phyloP scores from a whole-genome alignment of 257 asterid species.

The Scutellaria galericulata region DNA sequence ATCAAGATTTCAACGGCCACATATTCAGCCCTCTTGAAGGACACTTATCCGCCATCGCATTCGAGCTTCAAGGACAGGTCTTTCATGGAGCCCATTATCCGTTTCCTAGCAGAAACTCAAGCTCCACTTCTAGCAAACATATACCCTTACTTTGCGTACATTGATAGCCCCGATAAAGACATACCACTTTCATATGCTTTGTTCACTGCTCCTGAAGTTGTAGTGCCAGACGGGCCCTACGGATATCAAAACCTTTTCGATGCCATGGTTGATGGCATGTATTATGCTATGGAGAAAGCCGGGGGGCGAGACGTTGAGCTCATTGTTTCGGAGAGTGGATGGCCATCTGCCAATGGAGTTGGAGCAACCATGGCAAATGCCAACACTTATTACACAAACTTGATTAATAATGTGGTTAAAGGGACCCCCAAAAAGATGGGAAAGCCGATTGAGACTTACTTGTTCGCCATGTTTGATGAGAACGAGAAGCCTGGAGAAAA shows the following conservation, averaged over 20 bases:
- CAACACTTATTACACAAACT: constrained; percentile 42
- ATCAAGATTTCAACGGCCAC: constrained; percentile 50
- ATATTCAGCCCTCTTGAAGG: constrained; percentile 26
- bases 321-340: constrained; percentile 64
- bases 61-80: constrained; percentile 12
- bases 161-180: not conserved
- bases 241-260: constrained; percentile 49
- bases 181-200: constrained; percentile 42
- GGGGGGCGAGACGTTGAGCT: constrained; percentile 36
- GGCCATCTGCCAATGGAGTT: constrained; percentile 61
- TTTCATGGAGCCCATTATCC: constrained; percentile 35
- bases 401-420: constrained; percentile 38
- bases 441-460: constrained; percentile 47
- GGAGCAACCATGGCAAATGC: constrained; percentile 47
- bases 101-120: constrained; percentile 20
- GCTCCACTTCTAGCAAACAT: constrained; percentile 43
- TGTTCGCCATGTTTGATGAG: constrained; percentile 68
- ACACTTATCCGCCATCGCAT: constrained; percentile 44
- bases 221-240: not conserved
- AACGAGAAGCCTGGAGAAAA: constrained; percentile 37
- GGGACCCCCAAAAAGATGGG: constrained; percentile 53
- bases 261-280: constrained; percentile 52
- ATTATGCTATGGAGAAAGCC: constrained; percentile 50
- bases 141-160: constrained; percentile 52
- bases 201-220: constrained; percentile 22